Evolutionary conservation across 441 rosid genomes (phyloP).

Genomic region (Adansonia madagascariensis): DNA sequence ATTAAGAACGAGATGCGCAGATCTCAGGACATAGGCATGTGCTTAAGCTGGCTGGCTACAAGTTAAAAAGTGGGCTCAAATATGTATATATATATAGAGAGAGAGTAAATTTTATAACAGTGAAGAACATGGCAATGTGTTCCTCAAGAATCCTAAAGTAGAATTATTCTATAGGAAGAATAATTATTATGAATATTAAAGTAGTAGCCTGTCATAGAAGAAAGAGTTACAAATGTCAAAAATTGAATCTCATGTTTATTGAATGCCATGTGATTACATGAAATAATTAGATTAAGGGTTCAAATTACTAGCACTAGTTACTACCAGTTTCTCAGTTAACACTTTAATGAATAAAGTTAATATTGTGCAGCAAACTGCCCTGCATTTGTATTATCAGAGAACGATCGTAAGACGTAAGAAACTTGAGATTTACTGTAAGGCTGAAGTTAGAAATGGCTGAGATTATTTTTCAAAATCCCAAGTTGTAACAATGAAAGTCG

Average conservation of each 20-base stretch:
- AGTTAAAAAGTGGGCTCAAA: constrained; percentile 22
- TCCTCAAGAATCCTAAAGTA: constrained; percentile 6
- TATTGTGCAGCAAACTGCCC: neutral
- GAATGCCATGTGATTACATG: neutral
- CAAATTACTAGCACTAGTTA: neutral
- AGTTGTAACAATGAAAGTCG: neutral
- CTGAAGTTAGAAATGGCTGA: neutral
- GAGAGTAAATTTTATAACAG: neutral
- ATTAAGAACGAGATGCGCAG: constrained; percentile 38
- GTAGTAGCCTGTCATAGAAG: no score
- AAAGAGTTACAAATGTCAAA: no score
- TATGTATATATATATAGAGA: no score
- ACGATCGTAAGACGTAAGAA: neutral
- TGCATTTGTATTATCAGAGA: neutral
- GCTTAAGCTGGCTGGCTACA: constrained; percentile 33
- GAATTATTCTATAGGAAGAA: constrained; percentile 1
- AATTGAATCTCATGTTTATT: no score
- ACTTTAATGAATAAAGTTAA: neutral
- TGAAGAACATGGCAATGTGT: constrained; percentile 11
- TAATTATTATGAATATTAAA: neutral
- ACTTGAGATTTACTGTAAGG: neutral
- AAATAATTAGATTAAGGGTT: no score
- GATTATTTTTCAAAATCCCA: neutral
- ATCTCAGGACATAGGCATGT: constrained; percentile 48
- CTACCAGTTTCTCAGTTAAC: neutral